phyloP scores from a whole-genome alignment of 225 moss, liverwort and hornwort species.

The Ulota crispa region DNA sequence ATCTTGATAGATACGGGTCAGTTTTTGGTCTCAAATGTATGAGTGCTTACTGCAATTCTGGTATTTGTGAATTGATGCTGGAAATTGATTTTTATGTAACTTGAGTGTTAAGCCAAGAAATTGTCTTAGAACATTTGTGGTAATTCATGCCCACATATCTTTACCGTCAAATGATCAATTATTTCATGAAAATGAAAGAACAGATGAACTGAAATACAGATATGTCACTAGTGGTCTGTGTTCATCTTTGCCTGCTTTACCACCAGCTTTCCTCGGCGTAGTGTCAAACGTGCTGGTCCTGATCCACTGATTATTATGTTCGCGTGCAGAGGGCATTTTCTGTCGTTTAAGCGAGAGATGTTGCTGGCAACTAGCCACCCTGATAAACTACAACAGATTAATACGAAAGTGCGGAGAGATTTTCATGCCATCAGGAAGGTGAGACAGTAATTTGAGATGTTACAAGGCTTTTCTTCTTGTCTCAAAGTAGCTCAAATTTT shows the following conservation, averaged over 20 bases:
- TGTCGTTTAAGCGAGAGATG: slow-evolving; percentile 51
- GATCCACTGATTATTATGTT: background rate
- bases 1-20: slow-evolving; percentile 72
- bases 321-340: slow-evolving; percentile 47
- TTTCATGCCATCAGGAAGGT: slow-evolving; percentile 55
- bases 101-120: background rate
- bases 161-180: slow-evolving; percentile 1
- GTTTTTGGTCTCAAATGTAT: slow-evolving; percentile 10
- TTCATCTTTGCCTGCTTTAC: background rate
- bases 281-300: background rate
- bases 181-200: background rate
- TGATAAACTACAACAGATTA: slow-evolving; percentile 54
- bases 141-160: background rate
- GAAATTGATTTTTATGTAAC: background rate
- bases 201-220: background rate
- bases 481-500: background rate
- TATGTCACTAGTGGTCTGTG: background rate
- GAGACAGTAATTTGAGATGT: slow-evolving; percentile 19
- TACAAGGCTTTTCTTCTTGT: background rate
- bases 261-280: slow-evolving; percentile 1
- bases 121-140: background rate
- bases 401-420: slow-evolving; percentile 47
- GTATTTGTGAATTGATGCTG: background rate
- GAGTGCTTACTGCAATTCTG: background rate
- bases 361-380: slow-evolving; percentile 37